A percentile compares a stretch with the other conserved stretches of the same genome.
These are phyloP conservation scores for Trichosporon coremiiforme DNA, from an alignment of 1,284 basidiomycete species.

Conservation along the genomic window DNA sequence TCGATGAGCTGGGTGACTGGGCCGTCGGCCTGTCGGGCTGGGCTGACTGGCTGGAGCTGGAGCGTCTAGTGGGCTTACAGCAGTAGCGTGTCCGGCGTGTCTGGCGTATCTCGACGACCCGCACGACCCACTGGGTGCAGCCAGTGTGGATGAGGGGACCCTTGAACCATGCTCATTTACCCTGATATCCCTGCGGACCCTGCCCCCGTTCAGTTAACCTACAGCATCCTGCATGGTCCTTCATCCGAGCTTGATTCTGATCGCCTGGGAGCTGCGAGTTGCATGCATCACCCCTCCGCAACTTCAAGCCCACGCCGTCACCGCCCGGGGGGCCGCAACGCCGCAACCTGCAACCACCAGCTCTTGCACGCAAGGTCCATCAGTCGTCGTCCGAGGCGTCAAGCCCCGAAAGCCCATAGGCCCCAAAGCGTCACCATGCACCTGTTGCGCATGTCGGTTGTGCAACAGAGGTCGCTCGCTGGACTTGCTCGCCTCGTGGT, in stretches of 20 bases:
- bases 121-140: conserved; percentile 5
- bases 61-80: not conserved
- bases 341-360: too few relatives aligned
- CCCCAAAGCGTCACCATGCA: not conserved
- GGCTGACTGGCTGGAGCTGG: not conserved
- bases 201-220: conserved; percentile 3
- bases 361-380: too few relatives aligned
- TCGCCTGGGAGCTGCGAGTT: not conserved
- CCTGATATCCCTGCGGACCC: conserved; percentile 3
- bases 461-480: not conserved
- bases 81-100: not conserved
- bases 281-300: not conserved
- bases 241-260: conserved; percentile 16
- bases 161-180: conserved; percentile 15
- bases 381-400: not conserved
- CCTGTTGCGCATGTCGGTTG: not conserved
- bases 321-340: too few relatives aligned
- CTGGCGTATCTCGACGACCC: not conserved
- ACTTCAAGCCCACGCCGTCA: not conserved
- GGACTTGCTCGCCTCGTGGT: too few relatives aligned
- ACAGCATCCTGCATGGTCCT: not conserved
- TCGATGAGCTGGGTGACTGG: not conserved
- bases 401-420: not conserved
- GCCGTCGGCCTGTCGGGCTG: too few relatives aligned
- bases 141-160: not conserved